Conservation (phyloP, 352 stramenopile species). For the Pelagophyceae sp. region DNA sequence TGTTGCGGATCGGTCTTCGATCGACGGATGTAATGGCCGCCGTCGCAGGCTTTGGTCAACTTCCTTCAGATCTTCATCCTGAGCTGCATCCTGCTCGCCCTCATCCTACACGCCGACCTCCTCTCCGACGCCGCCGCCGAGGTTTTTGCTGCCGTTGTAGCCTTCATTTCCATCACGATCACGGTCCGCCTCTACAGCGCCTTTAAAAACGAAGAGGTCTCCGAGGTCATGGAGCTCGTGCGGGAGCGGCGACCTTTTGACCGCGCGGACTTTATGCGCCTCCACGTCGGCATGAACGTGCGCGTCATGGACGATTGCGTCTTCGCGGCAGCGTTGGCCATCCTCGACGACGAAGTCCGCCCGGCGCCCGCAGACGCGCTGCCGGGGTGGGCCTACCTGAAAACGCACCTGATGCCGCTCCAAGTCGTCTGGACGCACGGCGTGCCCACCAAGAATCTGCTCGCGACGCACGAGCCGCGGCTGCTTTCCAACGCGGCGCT, state of each 20-base stretch:
- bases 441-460: too few species aligned
- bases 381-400: neutral
- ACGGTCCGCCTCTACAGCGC: neutral
- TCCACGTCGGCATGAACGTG: neutral
- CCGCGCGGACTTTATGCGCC: neutral
- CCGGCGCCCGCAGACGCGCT: too few species aligned
- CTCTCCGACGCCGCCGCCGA: neutral
- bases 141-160: neutral
- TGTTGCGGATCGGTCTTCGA: too few species aligned
- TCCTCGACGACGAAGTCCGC: neutral
- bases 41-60: neutral
- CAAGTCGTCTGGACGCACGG: neutral
- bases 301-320: neutral
- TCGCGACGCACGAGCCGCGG: too few species aligned
- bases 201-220: neutral
- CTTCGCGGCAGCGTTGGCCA: neutral
- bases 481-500: too few species aligned
- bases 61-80: neutral
- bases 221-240: neutral
- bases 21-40: too few species aligned
- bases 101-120: neutral
- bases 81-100: neutral
- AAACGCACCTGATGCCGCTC: conserved; percentile 5
- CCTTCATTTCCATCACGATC: neutral
- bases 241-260: neutral